Percentiles rank a stretch among this genome's conserved stretches.
phyloP scores from a whole-genome alignment of 805 yeast genomes.

The Candida stauntonica region DNA sequence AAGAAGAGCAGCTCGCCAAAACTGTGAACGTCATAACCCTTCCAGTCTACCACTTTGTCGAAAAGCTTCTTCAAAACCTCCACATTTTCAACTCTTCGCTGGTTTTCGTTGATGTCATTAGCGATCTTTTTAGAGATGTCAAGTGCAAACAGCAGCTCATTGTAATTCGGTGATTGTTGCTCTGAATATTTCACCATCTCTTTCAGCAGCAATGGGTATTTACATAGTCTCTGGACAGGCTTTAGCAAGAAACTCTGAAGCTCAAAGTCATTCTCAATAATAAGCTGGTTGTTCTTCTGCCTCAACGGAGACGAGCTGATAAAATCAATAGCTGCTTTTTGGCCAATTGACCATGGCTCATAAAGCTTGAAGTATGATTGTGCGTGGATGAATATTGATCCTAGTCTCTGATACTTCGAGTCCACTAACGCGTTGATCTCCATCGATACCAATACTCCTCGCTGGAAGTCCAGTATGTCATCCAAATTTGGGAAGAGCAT shows the following conservation, averaged over 20 bases:
- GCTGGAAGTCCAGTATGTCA: conserved; percentile 85
- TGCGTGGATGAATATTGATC: conserved; percentile 82
- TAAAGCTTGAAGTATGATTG: conserved; percentile 82
- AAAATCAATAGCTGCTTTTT: conserved; percentile 78
- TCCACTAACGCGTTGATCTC: conserved; percentile 84
- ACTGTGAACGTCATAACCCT: conserved; percentile 72
- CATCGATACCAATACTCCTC: conserved; percentile 80
- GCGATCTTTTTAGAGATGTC: conserved; percentile 81
- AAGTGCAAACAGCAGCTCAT: conserved; percentile 67
- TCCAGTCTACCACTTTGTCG: conserved; percentile 85
- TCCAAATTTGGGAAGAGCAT: conserved; percentile 79
- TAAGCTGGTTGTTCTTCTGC: conserved; percentile 47
- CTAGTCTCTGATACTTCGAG: conserved; percentile 74
- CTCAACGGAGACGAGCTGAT: conserved; percentile 56
- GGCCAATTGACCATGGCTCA: conserved; percentile 93
- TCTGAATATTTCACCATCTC: conserved; percentile 70
- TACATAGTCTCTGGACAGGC: conserved; percentile 95
- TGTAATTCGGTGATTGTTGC: conserved; percentile 45
- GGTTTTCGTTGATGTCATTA: conserved; percentile 85
- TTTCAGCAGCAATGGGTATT: conserved; percentile 79
- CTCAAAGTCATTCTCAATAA: conserved; percentile 83
- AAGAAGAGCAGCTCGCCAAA: conserved; percentile 83
- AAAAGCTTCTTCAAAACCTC: conserved; percentile 62
- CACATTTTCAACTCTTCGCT: conserved; percentile 84
- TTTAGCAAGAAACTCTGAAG: conserved; percentile 84